Evolutionary conservation across 176 grass and related monocot species (phyloP).

Genomic region (Panicum miliaceum): DNA sequence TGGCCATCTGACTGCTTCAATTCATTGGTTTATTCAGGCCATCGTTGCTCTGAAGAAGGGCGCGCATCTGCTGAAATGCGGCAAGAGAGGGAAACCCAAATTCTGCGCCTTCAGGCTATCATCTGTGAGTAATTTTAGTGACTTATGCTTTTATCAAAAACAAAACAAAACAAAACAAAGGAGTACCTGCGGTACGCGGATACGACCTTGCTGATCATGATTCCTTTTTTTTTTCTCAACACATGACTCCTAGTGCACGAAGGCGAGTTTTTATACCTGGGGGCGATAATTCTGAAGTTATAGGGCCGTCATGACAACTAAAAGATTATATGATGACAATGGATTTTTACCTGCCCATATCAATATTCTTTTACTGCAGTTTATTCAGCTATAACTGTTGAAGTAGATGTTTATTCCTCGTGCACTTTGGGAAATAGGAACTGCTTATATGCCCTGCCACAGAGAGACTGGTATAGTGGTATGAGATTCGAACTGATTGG

Average conservation of each 20-base stretch:
- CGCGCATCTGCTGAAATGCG: slow-evolving; percentile 52
- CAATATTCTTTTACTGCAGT: slow-evolving; percentile 8
- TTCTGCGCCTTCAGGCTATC: slow-evolving; percentile 61
- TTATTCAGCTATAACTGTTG: background rate
- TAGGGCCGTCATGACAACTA: background rate
- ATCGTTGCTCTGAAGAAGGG: slow-evolving; percentile 64
- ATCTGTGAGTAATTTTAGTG: slow-evolving; percentile 42
- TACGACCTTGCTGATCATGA: background rate
- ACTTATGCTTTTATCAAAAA: background rate
- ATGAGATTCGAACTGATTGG: background rate
- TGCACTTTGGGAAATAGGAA: background rate
- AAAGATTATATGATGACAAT: background rate
- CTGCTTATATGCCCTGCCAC: background rate
- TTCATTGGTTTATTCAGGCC: slow-evolving; percentile 34
- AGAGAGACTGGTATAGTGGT: background rate
- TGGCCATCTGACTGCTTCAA: background rate
- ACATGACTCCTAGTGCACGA: background rate
- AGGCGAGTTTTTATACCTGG: background rate
- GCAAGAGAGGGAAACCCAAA: slow-evolving; percentile 60
- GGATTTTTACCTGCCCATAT: background rate
- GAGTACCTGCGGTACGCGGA: background rate
- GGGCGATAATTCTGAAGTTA: background rate
- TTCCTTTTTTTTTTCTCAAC: background rate
- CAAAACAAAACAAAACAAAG: no score
- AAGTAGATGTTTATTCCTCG: background rate